A percentile compares a stretch with the other conserved stretches of the same genome.
These are phyloP conservation scores for Neurospora sp. DNA, from an alignment of 495 filamentous ascomycete species.

Conservation along the genomic window DNA sequence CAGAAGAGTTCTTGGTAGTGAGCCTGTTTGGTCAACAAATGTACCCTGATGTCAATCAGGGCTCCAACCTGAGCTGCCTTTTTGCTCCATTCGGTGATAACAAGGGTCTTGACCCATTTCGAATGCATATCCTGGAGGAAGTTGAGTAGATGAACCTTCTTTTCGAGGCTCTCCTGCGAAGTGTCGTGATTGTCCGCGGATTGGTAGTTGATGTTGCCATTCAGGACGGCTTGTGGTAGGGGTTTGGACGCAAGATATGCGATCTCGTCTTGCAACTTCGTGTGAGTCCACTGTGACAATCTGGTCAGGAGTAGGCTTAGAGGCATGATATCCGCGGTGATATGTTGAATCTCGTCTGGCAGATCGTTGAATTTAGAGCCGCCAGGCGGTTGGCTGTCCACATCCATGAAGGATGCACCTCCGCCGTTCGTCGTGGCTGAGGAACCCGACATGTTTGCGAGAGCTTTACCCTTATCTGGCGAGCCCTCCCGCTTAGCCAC, in stretches of 20 bases:
- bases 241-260: slow-evolving; percentile 56
- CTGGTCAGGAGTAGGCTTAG: slow-evolving; percentile 61
- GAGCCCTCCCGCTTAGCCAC: slow-evolving; percentile 7
- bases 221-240: slow-evolving; percentile 32
- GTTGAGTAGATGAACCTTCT: slow-evolving; percentile 68
- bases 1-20: slow-evolving; percentile 47
- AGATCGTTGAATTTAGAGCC: slow-evolving; percentile 37
- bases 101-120: slow-evolving; percentile 79
- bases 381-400: slow-evolving; percentile 10
- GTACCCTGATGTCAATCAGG: slow-evolving; percentile 72
- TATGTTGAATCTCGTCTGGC: slow-evolving; percentile 69
- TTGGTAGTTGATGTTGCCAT: slow-evolving; percentile 24
- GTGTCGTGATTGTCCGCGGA: slow-evolving; percentile 36
- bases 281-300: slow-evolving; percentile 72
- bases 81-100: slow-evolving; percentile 79
- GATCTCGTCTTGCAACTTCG: slow-evolving; percentile 62
- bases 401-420: slow-evolving; percentile 11
- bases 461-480: slow-evolving; percentile 16
- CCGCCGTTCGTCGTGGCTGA: slow-evolving; percentile 19
- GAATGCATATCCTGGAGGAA: slow-evolving; percentile 50
- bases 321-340: slow-evolving; percentile 64
- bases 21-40: slow-evolving; percentile 51
- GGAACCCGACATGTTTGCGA: slow-evolving; percentile 7
- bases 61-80: slow-evolving; percentile 66
- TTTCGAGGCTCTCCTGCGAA: slow-evolving; percentile 57